A percentile compares a stretch with the other conserved stretches of the same genome.
phyloP scores from a whole-genome alignment of 768 basidiomycete species.

The Peribolospora baueri region DNA sequence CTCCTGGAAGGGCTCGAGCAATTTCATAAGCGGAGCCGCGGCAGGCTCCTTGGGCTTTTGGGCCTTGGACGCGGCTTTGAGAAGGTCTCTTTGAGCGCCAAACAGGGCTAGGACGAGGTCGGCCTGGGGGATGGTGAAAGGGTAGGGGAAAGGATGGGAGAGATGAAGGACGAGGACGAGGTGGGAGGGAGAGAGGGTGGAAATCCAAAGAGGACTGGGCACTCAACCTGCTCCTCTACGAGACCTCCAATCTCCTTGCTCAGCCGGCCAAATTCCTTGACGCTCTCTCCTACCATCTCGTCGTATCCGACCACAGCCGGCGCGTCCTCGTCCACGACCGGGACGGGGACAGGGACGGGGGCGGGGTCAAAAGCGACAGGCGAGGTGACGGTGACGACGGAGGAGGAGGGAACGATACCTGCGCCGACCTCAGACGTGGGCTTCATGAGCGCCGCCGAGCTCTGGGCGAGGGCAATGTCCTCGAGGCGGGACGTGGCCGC shows the following conservation, averaged over 20 bases:
- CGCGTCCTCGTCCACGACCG: conserved; percentile 24
- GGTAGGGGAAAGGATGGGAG: background rate
- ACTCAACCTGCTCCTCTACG: conserved; percentile 55
- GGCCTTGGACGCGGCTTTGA: conserved; percentile 45
- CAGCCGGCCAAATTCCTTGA: conserved; percentile 49
- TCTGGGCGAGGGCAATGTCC: conserved; percentile 42
- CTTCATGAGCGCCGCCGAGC: conserved; percentile 14
- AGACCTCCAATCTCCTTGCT: conserved; percentile 44
- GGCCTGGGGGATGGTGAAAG: conserved; percentile 27
- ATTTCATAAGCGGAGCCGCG: conserved; percentile 23
- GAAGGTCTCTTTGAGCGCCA: conserved; percentile 38
- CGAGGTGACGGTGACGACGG: conserved; percentile 7
- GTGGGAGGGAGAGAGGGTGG: too few species aligned
- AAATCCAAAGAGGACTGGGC: conserved; percentile 2
- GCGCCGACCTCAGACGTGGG: conserved; percentile 11
- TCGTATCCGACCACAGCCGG: conserved; percentile 47
- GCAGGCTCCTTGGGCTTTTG: conserved; percentile 45
- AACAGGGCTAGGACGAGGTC: conserved; percentile 42
- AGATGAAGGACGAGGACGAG: background rate
- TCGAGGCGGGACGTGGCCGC: conserved; percentile 85
- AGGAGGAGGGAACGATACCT: conserved; percentile 12
- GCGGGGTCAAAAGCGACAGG: conserved; percentile 17
- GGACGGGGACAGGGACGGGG: conserved; percentile 2
- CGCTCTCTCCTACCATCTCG: conserved; percentile 41
- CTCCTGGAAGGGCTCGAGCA: conserved; percentile 44